A percentile compares a stretch with the other conserved stretches of the same genome.
Evolutionary conservation across 2,329 filamentous ascomycete species (phyloP).

Genomic region (Arthroderma sp.): DNA sequence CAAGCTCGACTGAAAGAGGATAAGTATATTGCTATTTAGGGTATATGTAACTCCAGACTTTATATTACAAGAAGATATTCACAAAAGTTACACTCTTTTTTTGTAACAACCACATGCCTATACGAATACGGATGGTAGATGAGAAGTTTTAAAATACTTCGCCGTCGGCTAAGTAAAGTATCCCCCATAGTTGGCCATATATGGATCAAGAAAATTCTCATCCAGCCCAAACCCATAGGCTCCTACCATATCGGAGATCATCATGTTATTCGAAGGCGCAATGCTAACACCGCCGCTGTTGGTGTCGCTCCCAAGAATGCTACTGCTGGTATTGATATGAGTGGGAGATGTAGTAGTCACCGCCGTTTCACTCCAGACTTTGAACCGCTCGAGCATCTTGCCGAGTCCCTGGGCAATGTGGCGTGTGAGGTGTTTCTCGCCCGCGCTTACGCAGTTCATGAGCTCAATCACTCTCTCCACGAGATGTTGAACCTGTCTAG

Average conservation of each 20-base stretch:
- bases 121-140: too few species aligned
- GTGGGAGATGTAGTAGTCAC: not conserved
- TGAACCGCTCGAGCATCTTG: slow-evolving; percentile 30
- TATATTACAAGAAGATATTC: too few species aligned
- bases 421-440: slow-evolving; percentile 29
- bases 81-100: too few species aligned
- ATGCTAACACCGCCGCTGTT: not conserved
- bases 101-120: too few species aligned
- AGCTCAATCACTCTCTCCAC: slow-evolving; percentile 29
- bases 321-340: not conserved
- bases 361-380: slow-evolving; percentile 22
- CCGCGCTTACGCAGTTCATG: slow-evolving; percentile 28
- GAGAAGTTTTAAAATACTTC: too few species aligned
- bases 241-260: slow-evolving; percentile 33
- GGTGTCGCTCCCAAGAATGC: not conserved
- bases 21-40: too few species aligned
- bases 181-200: slow-evolving; percentile 27
- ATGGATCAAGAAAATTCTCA: slow-evolving; percentile 29
- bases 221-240: slow-evolving; percentile 31
- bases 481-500: slow-evolving; percentile 24
- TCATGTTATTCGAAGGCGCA: slow-evolving; percentile 19
- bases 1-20: too few species aligned
- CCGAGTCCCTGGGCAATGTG: slow-evolving; percentile 30
- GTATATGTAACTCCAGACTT: too few species aligned
- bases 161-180: not conserved